Evolutionary conservation across 2,329 filamentous ascomycete genomes (phyloP), one percentile per base, ranked within the genome.

Genomic region (Neocucurbitaria cava): DNA sequence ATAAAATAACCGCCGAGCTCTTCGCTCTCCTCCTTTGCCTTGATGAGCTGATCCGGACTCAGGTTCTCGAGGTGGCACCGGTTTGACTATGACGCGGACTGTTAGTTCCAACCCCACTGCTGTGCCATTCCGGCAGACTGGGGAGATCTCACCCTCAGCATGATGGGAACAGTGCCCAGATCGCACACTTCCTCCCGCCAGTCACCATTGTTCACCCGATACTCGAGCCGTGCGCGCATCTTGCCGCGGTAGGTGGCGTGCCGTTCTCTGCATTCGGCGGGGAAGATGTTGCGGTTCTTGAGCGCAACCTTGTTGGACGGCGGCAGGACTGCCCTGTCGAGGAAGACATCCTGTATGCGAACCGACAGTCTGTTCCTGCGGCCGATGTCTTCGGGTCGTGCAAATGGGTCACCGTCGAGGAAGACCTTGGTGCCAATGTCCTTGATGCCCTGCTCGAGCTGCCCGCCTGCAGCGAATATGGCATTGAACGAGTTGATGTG

Each of bases 401-500:
- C 61, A 72, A 80, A 77, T 21, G 74, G 73, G 54, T 91, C 85
- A 61, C 92, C 92, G 75, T 99, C 95, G 44, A 96, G 85, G 70
- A 90, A 96, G 4, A 86, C 86, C 78, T 94, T 96, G 60, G 86
- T 89, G 69, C 94, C 95, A 78, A 99, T 98, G 73, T 99, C 95
- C 70, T 85, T 86, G 56, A 98, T 76, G 11, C 85, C 92, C 61
- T 91, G 87, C 45, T 89, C 85, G 49, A 99, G 75, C 47, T 89
- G 81, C 48, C 90, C 91, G 76, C 89, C 84, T 53, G 84, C 82
- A 28, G 87, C 85, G 73, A 97, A 96, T 43, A 98, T 83, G 47
- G 88, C 88, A 81, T 99, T 96, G 85, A 97, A 99, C 6, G 95
- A 95, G 70, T 97, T 89, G 67, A 98, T 89, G 77, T 99, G 95